Evolutionary conservation across 179 eudicot species (phyloP), one percentile per base, ranked within the genome.

Genomic region (Spinacia oleracea): DNA sequence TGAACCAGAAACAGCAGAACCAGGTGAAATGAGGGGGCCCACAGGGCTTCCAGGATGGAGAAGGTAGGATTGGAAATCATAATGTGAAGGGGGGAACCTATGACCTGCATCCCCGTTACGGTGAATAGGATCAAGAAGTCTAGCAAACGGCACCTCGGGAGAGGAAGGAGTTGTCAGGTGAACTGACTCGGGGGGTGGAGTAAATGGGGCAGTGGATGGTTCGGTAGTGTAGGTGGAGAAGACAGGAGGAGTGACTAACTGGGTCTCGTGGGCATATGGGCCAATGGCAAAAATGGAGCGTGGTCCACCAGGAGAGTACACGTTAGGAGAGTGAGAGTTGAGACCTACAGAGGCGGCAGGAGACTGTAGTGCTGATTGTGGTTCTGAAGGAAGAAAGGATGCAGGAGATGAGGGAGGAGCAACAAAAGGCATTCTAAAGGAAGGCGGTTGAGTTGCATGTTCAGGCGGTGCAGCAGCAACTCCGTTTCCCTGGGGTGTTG

Each of bases 351-450:
- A 78, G 75, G 90, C 93, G 32, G 82, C 87, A 10, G 98, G 98
- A 70, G 98, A 95, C n/a, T 89, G 95, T 43, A 83, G 77, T 40
- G 89, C 88, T 15, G 98, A 95, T 25, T 85, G 94, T 32, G 98
- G 92, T 78, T 88, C 98, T 29, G 98, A 93, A n/a, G 89, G 98
- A 50, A 89, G 85, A 81, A 93, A 91, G 50, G 98, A 95, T 25
- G 97, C 98, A 23, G 98, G 98, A 72, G 98, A 95, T 35, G 98
- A 93, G 43, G 98, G 98, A 45, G 98, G 98, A 11, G 98, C 98
- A 38, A 84, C 85, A 35, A 95, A 91, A 32, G 97, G 97, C 34
- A 86, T 79, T 50, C 82, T 69, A 48, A 79, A 43, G 29, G 92
- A 43, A 40, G 92, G 85, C 35, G 87, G 72, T 76, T 85, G 92